Conservation (phyloP, 1,284 basidiomycete genomes). For the Gymnopus androsaceus region DNA sequence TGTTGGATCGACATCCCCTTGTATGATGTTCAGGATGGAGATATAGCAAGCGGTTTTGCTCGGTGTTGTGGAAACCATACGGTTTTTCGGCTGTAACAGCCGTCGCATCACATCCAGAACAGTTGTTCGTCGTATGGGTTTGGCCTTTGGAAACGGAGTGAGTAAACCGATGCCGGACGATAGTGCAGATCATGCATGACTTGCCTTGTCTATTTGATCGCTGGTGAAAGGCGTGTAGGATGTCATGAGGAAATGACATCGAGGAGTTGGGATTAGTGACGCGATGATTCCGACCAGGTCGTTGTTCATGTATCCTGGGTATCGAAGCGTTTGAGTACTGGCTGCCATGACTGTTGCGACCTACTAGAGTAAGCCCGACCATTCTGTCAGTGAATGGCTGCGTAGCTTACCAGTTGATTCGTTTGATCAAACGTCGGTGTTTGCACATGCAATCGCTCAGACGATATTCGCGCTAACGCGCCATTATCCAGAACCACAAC, state of each 20-base stretch:
- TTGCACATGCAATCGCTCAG: slow-evolving; percentile 88
- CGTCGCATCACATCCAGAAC: slow-evolving; percentile 99
- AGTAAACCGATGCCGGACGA: slow-evolving; percentile 6
- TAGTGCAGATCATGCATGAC: slow-evolving; percentile 15
- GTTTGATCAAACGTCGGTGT: slow-evolving; percentile 94
- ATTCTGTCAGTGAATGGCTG: background rate
- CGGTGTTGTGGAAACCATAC: slow-evolving; percentile 94
- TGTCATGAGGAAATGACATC: slow-evolving; percentile 99
- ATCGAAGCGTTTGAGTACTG: slow-evolving; percentile 95
- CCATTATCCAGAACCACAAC: slow-evolving; percentile 98
- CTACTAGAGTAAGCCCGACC: slow-evolving; percentile 42
- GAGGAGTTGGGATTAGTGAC: slow-evolving; percentile 96
- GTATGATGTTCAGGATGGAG: slow-evolving; percentile 97
- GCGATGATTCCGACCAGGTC: slow-evolving; percentile 98
- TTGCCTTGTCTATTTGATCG: slow-evolving; percentile 90
- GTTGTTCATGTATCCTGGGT: slow-evolving; percentile 99
- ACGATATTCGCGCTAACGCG: slow-evolving; percentile 88
- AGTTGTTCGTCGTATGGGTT: slow-evolving; percentile 89
- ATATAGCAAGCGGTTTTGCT: slow-evolving; percentile 95
- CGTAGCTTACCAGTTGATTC: slow-evolving; percentile 78
- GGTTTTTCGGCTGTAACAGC: slow-evolving; percentile 96
- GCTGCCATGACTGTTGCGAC: slow-evolving; percentile 96
- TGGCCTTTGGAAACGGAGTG: slow-evolving; percentile 55
- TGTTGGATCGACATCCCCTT: slow-evolving; percentile 96
- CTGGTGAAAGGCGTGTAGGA: slow-evolving; percentile 98